Percentiles rank a stretch among this genome's conserved stretches.
Conservation (phyloP, 1,284 basidiomycete genomes). For the Microbotryum lychnidis-dioicae region DNA sequence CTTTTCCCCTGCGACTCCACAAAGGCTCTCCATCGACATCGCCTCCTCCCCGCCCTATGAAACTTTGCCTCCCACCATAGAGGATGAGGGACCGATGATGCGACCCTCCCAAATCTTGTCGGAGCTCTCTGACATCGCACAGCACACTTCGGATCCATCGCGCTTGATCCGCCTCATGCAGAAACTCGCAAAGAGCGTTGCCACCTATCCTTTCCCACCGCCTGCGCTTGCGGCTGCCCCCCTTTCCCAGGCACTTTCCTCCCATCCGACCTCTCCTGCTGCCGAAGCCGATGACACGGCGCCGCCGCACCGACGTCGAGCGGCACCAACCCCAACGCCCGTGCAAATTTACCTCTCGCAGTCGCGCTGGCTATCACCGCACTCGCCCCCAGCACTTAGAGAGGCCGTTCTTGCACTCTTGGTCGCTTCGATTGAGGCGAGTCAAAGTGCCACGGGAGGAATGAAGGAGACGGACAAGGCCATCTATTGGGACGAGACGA, state of each 20-base stretch:
- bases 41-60: neutral
- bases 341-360: slow-evolving; percentile 30
- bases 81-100: slow-evolving; percentile 12
- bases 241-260: slow-evolving; percentile 24
- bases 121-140: slow-evolving; percentile 10
- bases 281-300: neutral
- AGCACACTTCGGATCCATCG: neutral
- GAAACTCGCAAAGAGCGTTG: slow-evolving; percentile 19
- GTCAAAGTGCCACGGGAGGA: slow-evolving; percentile 24
- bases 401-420: slow-evolving; percentile 22
- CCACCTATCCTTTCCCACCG: slow-evolving; percentile 28
- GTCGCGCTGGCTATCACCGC: slow-evolving; percentile 14
- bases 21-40: neutral
- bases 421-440: slow-evolving; percentile 26
- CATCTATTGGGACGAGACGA: slow-evolving; percentile 29
- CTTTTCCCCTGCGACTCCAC: neutral
- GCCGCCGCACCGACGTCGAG: neutral
- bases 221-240: slow-evolving; percentile 22
- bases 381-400: slow-evolving; percentile 10
- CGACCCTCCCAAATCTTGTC: slow-evolving; percentile 27
- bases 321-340: slow-evolving; percentile 14
- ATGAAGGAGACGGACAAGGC: slow-evolving; percentile 31
- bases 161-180: slow-evolving; percentile 17
- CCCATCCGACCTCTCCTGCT: slow-evolving; percentile 6
- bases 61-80: neutral